Evolutionary conservation across 306 rosid species (phyloP).

Genomic region (Prunus salicina): DNA sequence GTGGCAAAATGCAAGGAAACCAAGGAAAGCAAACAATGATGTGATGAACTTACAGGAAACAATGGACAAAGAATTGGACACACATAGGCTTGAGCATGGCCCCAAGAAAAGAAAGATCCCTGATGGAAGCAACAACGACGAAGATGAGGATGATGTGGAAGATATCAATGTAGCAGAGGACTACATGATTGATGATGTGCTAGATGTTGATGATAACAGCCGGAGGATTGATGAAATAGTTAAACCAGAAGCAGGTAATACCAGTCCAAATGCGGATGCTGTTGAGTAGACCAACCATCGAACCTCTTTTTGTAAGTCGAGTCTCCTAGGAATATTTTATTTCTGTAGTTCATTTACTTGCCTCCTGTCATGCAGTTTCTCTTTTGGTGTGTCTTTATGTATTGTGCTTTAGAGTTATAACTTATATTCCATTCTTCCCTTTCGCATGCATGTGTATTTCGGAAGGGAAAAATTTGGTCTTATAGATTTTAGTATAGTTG

Average conservation of each 20-base stretch:
- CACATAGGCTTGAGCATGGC: constrained; percentile 98
- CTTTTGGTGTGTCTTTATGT: not conserved
- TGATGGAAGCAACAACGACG: constrained; percentile 68
- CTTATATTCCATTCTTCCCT: not conserved
- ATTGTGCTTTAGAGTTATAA: not conserved
- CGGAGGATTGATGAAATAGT: constrained; percentile 65
- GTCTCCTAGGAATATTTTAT: not conserved
- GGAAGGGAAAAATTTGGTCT: not conserved
- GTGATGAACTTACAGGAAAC: constrained; percentile 87
- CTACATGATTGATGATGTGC: constrained; percentile 88
- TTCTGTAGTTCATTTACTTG: not conserved
- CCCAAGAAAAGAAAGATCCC: constrained; percentile 93
- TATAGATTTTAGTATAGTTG: not conserved
- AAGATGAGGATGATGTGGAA: constrained; percentile 89
- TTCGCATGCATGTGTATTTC: not conserved
- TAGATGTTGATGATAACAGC: constrained; percentile 64
- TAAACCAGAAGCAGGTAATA: constrained; percentile 48
- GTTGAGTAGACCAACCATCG: constrained; percentile 18
- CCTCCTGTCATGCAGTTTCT: not conserved
- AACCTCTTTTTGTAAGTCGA: not conserved
- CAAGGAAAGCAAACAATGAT: constrained; percentile 60
- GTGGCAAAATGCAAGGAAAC: constrained; percentile 89
- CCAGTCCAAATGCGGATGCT: constrained; percentile 12
- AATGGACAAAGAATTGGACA: constrained; percentile 97
- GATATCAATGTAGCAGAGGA: constrained; percentile 89